Evolutionary conservation across 2,329 filamentous ascomycete genomes (phyloP), one percentile per base, ranked within the genome.

Genomic region (Cladorrhinum sp.): DNA sequence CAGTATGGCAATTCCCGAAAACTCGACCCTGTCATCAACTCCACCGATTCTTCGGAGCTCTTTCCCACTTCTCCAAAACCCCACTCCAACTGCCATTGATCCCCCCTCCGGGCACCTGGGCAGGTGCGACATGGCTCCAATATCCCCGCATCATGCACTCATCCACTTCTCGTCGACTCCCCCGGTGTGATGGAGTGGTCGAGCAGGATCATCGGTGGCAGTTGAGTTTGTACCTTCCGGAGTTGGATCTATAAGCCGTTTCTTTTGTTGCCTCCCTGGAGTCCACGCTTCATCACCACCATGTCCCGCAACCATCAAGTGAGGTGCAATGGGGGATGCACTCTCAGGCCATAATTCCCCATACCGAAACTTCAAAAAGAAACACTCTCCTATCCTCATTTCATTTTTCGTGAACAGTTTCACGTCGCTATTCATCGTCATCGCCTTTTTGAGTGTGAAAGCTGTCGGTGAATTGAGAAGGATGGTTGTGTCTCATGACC

Each of bases 401-500:
- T 36, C 32, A n/a, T n/a, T 36, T 36, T 36, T 36, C 32, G 10
- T 36, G 16, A 12, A 16, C 9, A 3, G 32, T 36, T 36, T 36
- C 32, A 36, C 9, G 32, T 36, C 12, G 6, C 12, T 36, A 4
- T 13, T 18, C 18, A 6, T 45, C 16, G n/a, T 45, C 41, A 45
- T 45, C n/a, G 5, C 22, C 18, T 18, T 45, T n/a, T 7, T 45
- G 41, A 5, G 2, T 18, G 18, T 18, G 18, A 45, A 45, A n/a
- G 16, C 41, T 54, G 25, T 54, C 25, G 18, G 48, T 27, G 32
- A 49, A 52, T 22, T 23, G 50, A 41, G 23, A 50, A 56, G 58
- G 49, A 48, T 56, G 55, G 36, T 38, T 8, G 53, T 50, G 53
- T 58, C 62, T 58, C 60, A 59, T 63, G 61, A 65, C 61, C 63